Evolutionary conservation across 805 yeast genomes (phyloP).

Genomic region (Ascoidea tarda): DNA sequence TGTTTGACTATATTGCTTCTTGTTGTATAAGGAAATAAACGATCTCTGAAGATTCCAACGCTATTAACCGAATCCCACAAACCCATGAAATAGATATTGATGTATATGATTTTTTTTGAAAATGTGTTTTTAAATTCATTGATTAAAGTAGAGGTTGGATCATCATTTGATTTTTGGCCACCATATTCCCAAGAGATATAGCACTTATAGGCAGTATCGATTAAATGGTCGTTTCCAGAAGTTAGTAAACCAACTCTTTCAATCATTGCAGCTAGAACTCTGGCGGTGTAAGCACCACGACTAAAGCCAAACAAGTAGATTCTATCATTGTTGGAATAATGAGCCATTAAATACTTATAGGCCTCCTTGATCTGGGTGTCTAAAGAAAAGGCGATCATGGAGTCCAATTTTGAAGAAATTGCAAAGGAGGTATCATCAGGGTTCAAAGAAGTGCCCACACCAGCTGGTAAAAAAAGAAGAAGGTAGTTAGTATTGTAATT

Average conservation of each 20-base stretch:
- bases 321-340: conserved; percentile 33
- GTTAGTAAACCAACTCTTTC: conserved; percentile 47
- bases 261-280: conserved; percentile 52
- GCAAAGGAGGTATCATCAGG: conserved; percentile 19
- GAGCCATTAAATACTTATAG: conserved; percentile 34
- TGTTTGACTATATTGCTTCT: conserved; percentile 37
- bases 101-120: conserved; percentile 23
- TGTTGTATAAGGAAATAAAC: conserved; percentile 44
- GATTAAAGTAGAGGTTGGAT: conserved; percentile 28
- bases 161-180: conserved; percentile 41
- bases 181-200: conserved; percentile 41
- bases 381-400: conserved; percentile 37
- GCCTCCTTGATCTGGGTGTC: conserved; percentile 46
- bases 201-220: conserved; percentile 46
- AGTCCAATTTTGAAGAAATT: conserved; percentile 20
- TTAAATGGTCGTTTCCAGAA: conserved; percentile 40
- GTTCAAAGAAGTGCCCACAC: conserved; percentile 40
- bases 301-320: conserved; percentile 46
- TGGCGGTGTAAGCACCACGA: conserved; percentile 54
- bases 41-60: conserved; percentile 43
- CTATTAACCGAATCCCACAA: conserved; percentile 60
- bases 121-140: conserved; percentile 43
- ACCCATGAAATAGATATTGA: conserved; percentile 44
- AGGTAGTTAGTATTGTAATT: too few relatives aligned
- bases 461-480: conserved; percentile 21